Percentiles rank a stretch among this genome's conserved stretches.
Evolutionary conservation across 2,329 filamentous ascomycete species (phyloP).

Genomic region (Lanzia echinophila): DNA sequence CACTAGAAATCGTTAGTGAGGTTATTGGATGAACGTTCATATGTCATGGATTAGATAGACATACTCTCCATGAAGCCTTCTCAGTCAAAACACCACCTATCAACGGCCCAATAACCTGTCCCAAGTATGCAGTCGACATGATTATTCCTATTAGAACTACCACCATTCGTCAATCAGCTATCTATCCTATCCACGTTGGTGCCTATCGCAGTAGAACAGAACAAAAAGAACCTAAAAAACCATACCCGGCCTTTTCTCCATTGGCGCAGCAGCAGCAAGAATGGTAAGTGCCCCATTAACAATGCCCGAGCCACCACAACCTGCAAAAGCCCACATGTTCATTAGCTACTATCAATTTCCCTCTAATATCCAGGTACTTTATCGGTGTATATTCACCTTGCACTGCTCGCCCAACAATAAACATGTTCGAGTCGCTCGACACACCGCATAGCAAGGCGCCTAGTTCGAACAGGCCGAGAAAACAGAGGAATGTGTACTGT

Average conservation of each 20-base stretch:
- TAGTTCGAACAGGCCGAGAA: background rate
- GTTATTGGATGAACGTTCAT: too few relatives aligned
- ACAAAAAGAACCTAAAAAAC: background rate
- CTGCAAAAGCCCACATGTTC: too few relatives aligned
- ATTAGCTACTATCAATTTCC: too few relatives aligned
- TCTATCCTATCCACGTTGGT: background rate
- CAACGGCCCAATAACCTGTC: constrained; percentile 33
- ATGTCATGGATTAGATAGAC: too few relatives aligned
- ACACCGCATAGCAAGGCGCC: background rate
- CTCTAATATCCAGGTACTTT: too few relatives aligned
- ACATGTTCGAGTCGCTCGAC: constrained; percentile 23
- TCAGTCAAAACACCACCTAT: constrained; percentile 38
- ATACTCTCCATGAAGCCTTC: constrained; percentile 32
- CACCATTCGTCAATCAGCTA: background rate
- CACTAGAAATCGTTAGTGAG: too few relatives aligned
- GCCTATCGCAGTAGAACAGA: background rate
- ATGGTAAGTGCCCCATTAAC: constrained; percentile 2
- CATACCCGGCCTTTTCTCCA: background rate
- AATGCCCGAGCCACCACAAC: background rate
- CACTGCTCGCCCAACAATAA: constrained; percentile 3
- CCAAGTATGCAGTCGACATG: constrained; percentile 34
- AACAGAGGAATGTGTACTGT: background rate
- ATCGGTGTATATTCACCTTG: too few relatives aligned
- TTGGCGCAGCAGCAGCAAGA: background rate
- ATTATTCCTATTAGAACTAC: background rate